Evolutionary conservation across 2,329 filamentous ascomycete genomes (phyloP).

Genomic region (Scortechinia acanthostroma): DNA sequence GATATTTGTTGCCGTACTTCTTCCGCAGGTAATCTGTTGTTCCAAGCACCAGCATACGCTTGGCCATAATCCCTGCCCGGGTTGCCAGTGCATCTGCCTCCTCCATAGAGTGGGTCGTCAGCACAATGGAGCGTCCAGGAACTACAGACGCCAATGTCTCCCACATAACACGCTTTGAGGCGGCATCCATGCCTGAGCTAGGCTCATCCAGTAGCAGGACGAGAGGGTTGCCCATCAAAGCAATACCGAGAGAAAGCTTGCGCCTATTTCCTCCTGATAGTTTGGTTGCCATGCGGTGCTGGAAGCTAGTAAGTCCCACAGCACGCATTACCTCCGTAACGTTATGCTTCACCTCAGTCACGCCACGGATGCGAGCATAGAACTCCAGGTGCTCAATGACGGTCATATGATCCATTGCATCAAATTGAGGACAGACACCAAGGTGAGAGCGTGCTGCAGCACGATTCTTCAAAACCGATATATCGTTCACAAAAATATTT

Average conservation of each 20-base stretch:
- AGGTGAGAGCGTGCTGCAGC: slow-evolving; percentile 69
- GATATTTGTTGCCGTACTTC: slow-evolving; percentile 71
- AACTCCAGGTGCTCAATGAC: slow-evolving; percentile 80
- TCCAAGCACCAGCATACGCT: slow-evolving; percentile 78
- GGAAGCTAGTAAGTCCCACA: slow-evolving; percentile 69
- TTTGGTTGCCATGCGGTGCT: slow-evolving; percentile 67
- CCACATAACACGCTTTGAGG: slow-evolving; percentile 91
- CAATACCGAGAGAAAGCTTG: slow-evolving; percentile 84
- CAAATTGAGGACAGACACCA: slow-evolving; percentile 85
- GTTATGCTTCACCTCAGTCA: slow-evolving; percentile 69
- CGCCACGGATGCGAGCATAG: slow-evolving; percentile 78
- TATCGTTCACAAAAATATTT: slow-evolving; percentile 73
- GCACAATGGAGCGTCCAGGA: slow-evolving; percentile 71
- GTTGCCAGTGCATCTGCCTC: slow-evolving; percentile 84
- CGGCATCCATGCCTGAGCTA: slow-evolving; percentile 80
- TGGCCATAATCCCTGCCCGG: slow-evolving; percentile 78
- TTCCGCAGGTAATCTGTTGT: slow-evolving; percentile 65
- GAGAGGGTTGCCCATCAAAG: slow-evolving; percentile 83
- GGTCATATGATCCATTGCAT: slow-evolving; percentile 86
- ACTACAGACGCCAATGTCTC: slow-evolving; percentile 69
- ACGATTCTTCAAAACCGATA: slow-evolving; percentile 67
- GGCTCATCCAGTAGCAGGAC: slow-evolving; percentile 87
- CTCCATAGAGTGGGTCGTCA: slow-evolving; percentile 93
- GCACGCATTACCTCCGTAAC: slow-evolving; percentile 72
- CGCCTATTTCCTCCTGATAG: slow-evolving; percentile 87